A percentile compares a stretch with the other conserved stretches of the same genome.
Evolutionary conservation across 306 rosid genomes (phyloP).

Genomic region (Castanea sativa): DNA sequence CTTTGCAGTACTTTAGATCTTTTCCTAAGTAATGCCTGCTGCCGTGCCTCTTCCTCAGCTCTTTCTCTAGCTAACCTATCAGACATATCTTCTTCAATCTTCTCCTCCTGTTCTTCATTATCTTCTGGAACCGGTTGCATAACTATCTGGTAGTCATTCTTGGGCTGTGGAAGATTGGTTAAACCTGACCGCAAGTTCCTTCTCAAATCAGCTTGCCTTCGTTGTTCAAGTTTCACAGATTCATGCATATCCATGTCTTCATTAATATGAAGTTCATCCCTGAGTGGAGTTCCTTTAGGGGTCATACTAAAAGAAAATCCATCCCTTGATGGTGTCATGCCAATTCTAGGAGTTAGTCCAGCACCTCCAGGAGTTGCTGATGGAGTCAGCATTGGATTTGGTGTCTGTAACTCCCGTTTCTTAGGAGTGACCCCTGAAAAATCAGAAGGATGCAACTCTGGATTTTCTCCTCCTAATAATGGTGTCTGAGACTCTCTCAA

Average conservation of each 20-base stretch:
- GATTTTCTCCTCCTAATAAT: constrained; percentile 89
- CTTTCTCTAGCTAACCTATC: constrained; percentile 87
- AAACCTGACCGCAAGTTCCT: constrained; percentile 74
- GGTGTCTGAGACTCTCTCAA: constrained; percentile 97
- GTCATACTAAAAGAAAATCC: constrained; percentile 77
- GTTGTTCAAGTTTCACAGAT: constrained; percentile 65
- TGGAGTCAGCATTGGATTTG: constrained; percentile 84
- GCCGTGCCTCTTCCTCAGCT: constrained; percentile 86
- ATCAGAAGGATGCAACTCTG: constrained; percentile 92
- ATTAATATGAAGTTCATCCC: constrained; percentile 86
- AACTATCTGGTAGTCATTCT: constrained; percentile 83
- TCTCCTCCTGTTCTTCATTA: constrained; percentile 70
- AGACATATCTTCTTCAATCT: constrained; percentile 93
- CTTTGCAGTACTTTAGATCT: constrained; percentile 93
- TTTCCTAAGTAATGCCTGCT: constrained; percentile 81
- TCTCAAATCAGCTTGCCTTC: constrained; percentile 70
- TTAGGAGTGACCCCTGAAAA: constrained; percentile 97
- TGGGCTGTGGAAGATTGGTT: constrained; percentile 70
- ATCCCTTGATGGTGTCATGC: constrained; percentile 87
- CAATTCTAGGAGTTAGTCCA: constrained; percentile 74
- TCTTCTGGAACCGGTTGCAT: constrained; percentile 85
- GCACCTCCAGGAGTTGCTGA: constrained; percentile 85
- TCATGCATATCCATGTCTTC: constrained; percentile 73
- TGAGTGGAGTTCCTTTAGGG: constrained; percentile 83
- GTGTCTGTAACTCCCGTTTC: constrained; percentile 75